Percentiles rank a stretch among this genome's conserved stretches.
These are phyloP conservation scores for Alternaria longipes DNA, from an alignment of 2,329 filamentous ascomycete genomes.

Conservation along the genomic window DNA sequence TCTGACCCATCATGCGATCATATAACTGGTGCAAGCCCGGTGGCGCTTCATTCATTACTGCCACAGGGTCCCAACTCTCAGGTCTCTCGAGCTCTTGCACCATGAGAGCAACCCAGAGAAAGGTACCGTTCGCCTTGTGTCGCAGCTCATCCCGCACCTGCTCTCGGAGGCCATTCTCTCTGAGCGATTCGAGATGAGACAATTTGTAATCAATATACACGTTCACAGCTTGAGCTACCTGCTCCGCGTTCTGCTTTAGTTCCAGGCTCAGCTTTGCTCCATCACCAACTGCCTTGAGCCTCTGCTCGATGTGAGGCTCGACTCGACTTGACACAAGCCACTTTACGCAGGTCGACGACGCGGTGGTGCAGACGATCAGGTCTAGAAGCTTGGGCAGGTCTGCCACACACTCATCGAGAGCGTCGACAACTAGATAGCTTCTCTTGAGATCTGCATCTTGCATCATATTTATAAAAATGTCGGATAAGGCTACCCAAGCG, in stretches of 20 bases:
- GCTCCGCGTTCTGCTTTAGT: background rate
- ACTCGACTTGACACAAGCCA: constrained; percentile 30
- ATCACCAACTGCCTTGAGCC: constrained; percentile 31
- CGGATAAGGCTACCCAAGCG: constrained; percentile 17
- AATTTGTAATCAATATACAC: too few species aligned
- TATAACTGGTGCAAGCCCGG: too few species aligned
- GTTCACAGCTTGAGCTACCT: too few species aligned
- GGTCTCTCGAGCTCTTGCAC: too few species aligned
- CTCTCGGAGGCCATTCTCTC: too few species aligned
- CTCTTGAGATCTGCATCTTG: constrained; percentile 36
- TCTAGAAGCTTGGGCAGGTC: background rate
- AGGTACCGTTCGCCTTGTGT: too few species aligned
- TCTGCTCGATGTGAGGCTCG: constrained; percentile 45
- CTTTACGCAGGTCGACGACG: constrained; percentile 21
- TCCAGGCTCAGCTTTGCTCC: constrained; percentile 45
- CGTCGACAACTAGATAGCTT: constrained; percentile 21
- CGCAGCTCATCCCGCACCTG: too few species aligned
- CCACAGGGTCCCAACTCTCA: too few species aligned
- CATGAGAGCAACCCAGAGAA: too few species aligned
- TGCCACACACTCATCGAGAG: background rate
- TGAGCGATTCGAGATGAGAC: too few species aligned
- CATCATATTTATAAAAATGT: constrained; percentile 55
- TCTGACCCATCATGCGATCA: too few species aligned
- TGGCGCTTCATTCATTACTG: too few species aligned
- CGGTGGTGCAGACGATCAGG: constrained; percentile 5